Evolutionary conservation across 2,329 filamentous ascomycete species (phyloP), one percentile per base, ranked within the genome.

Genomic region (Xylaria sp.): DNA sequence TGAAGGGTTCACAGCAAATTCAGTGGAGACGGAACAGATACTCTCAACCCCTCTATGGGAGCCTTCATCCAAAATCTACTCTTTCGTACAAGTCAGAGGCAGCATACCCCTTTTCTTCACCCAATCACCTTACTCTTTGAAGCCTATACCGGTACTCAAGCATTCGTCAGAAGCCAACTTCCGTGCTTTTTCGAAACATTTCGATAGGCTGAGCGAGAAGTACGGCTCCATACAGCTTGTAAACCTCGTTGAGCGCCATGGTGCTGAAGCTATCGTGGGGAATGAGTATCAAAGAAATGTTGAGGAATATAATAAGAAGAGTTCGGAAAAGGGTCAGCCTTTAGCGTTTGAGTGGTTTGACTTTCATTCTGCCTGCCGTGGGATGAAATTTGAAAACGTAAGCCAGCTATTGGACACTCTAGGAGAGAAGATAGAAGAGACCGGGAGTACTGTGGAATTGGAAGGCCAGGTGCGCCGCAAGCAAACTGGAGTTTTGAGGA

Each of bases 381-480:
- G 96, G 0, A 98, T 99, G 95, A 97, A 94, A 74, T 99, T 98
- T 76, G 95, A 98, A 77, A 98, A 98, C 68, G 94, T 98, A 13
- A 92, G 90, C 66, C 84, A 91, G 33, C 86, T 99, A 1, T 86
- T 99, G 62, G 87, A 93, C 56, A 89, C 84, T 0, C 81, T 98
- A 3, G 87, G 87, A 33, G 82, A 85, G 3, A 90, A 87, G n/a
- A 83, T 98, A 12, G 89, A 92, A 52, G 83, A 85, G 4, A 89
- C 91, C 55, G 91, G 92, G 0, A 94, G 92, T 82, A 94, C 92
- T 0, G 86, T 92, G 2, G 82, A 86, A 62, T 75, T 80, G 13
- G 80, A 83, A 20, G 85, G 84, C 1, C 77, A 80, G 36, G 67
- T 87, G 15, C 74, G 80, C 18, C 74, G 78, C 4, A 82, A 78